These are phyloP conservation scores for Neoboletus magnificus DNA, from an alignment of 768 basidiomycete species.

Conservation along the genomic window DNA sequence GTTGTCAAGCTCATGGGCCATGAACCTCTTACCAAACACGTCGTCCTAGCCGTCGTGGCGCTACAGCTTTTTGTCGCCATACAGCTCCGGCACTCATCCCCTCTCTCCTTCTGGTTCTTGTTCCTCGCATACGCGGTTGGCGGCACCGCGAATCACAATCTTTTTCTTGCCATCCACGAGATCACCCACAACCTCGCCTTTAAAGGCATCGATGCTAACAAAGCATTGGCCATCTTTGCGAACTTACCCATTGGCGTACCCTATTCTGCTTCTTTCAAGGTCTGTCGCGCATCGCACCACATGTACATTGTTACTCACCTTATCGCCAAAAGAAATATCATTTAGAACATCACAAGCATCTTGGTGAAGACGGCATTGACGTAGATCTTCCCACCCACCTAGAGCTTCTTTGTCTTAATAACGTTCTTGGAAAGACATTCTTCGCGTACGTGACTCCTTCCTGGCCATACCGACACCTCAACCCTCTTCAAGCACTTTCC, in stretches of 20 bases:
- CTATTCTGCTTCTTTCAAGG: conserved; percentile 95
- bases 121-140: conserved; percentile 81
- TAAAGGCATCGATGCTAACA: conserved; percentile 76
- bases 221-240: conserved; percentile 82
- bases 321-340: conserved; percentile 66
- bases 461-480: conserved; percentile 5
- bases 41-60: conserved; percentile 78
- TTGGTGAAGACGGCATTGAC: conserved; percentile 95
- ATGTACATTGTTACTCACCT: conserved; percentile 1
- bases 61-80: conserved; percentile 69
- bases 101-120: conserved; percentile 71
- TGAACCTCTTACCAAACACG: conserved; percentile 86
- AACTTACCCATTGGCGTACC: conserved; percentile 95
- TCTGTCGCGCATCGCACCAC: conserved; percentile 23
- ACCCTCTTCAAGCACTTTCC: conserved; percentile 71
- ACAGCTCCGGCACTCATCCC: conserved; percentile 62
- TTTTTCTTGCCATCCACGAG: conserved; percentile 97
- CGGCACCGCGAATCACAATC: conserved; percentile 95
- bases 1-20: conserved; percentile 97
- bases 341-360: conserved; percentile 92
- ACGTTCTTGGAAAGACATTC: conserved; percentile 96
- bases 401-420: conserved; percentile 85
- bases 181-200: conserved; percentile 98
- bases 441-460: conserved; percentile 66
- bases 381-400: conserved; percentile 88